Evolutionary conservation across 495 filamentous ascomycete species (phyloP), one percentile per base, ranked within the genome.

Genomic region (Daldinia caldariorum): DNA sequence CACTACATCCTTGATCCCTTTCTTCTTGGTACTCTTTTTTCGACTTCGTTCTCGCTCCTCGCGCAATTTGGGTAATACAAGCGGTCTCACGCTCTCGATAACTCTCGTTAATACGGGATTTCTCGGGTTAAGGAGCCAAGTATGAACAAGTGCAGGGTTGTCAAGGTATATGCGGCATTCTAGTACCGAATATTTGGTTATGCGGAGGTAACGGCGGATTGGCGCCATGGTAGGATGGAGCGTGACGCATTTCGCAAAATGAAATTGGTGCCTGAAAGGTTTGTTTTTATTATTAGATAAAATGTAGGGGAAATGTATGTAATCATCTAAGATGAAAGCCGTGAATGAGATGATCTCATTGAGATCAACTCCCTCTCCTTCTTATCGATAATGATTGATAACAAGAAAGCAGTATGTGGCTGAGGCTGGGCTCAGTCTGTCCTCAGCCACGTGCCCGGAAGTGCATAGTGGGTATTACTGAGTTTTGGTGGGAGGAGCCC

Each of bases 151-250:
- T 7, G 91, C 87, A 2, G 95, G 95, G 62, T 92, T 92, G 63
- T 97, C 95, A 49, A 97, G 88, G 79, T 97, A 99, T 72, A 99
- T 94, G 43, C 94, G 92, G 55, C 90, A 91, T 85, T 99, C 95
- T 51, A 99, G 86, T 61, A 97, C 93, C 16, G 95, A 96, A 79
- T 91, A 91, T 75, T 93, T 91, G 64, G 89, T 91, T 63, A 95
- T 94, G 51, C 92, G 85, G 59, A 95, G 87, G 71, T 95, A 95
- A 69, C 92, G 87, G 38, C 92, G 89, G 49, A 94, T 90, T 9
- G 92, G 93, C 35, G 92, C 89, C 93, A 95, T 97, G 70, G 67
- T 37, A 26, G 37, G 13, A 47, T 20, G 16, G 49, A 55, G n/a
- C 34, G 32, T 32, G 41, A 61, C 45, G 35, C 69, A 72, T 72